Conservation (phyloP, 306 rosid species). For the Malus orientalis region DNA sequence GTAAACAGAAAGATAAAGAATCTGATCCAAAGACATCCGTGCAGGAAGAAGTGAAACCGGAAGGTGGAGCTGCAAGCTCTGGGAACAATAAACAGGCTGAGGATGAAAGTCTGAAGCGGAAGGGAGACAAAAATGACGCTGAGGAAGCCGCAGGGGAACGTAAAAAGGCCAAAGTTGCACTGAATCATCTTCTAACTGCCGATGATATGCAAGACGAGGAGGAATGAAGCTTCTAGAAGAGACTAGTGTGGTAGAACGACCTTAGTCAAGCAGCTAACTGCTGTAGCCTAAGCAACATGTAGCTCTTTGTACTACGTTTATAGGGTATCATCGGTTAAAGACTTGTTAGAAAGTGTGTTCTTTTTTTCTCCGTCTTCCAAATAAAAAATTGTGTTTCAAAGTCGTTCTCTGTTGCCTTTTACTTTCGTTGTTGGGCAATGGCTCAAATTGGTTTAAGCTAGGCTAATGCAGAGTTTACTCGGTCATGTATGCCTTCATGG, state of each 20-base stretch:
- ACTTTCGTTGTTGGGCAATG: not conserved
- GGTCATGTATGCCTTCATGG: not conserved
- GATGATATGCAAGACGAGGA: constrained; percentile 67
- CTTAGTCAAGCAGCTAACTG: constrained; percentile 5
- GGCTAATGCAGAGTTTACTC: not conserved
- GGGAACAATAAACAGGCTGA: constrained; percentile 26
- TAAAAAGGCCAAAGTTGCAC: constrained; percentile 48
- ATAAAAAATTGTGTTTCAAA: not conserved
- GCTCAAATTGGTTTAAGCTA: not conserved
- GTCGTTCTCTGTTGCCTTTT: not conserved
- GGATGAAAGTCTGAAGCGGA: constrained; percentile 50
- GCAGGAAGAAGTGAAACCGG: constrained; percentile 30
- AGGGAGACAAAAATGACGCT: constrained; percentile 31
- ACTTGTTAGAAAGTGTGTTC: not conserved
- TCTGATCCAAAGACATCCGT: constrained; percentile 33
- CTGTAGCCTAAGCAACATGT: not conserved
- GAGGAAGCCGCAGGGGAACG: constrained; percentile 36
- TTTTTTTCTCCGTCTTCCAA: not conserved
- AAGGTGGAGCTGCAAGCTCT: constrained; percentile 23
- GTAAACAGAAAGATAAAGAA: constrained; percentile 31
- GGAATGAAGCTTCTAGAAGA: constrained; percentile 28
- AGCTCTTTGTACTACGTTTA: not conserved
- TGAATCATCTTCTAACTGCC: constrained; percentile 63
- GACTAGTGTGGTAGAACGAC: not conserved
- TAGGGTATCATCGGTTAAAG: not conserved